phyloP scores from a whole-genome alignment of 257 asterid genomes.

The Rhazya stricta region DNA sequence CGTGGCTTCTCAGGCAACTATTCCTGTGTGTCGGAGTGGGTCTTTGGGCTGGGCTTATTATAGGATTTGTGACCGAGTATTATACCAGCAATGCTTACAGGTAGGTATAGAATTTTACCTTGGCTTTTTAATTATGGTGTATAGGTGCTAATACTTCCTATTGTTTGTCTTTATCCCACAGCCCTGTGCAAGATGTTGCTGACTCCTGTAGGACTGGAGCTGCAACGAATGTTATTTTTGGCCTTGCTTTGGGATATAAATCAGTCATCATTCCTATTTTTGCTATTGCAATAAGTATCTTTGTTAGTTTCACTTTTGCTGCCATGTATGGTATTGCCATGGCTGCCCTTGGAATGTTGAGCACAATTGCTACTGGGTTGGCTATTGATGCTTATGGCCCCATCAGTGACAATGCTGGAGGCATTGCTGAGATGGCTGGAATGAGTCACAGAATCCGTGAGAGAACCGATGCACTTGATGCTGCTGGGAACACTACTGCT shows the following conservation, averaged over 20 bases:
- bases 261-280: constrained; percentile 89
- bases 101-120: constrained; percentile 26
- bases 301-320: constrained; percentile 82
- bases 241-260: constrained; percentile 92
- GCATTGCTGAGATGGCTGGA: constrained; percentile 97
- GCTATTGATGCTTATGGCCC: constrained; percentile 97
- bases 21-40: constrained; percentile 86
- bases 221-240: constrained; percentile 87
- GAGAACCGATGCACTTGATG: constrained; percentile 94
- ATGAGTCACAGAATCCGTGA: constrained; percentile 90
- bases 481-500: constrained; percentile 95
- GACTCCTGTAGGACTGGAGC: constrained; percentile 98
- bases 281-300: constrained; percentile 74
- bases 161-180: constrained; percentile 12
- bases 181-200: constrained; percentile 89
- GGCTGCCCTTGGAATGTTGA: constrained; percentile 91
- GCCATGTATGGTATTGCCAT: constrained; percentile 93
- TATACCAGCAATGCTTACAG: constrained; percentile 95
- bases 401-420: constrained; percentile 95
- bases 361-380: constrained; percentile 90
- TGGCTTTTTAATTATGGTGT: background rate
- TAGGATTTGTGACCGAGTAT: constrained; percentile 85
- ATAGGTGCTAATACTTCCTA: background rate
- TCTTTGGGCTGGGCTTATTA: constrained; percentile 95
- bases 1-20: constrained; percentile 55